Conservation (phyloP, 495 filamentous ascomycete genomes). For the Aspergillus conjunctus region DNA sequence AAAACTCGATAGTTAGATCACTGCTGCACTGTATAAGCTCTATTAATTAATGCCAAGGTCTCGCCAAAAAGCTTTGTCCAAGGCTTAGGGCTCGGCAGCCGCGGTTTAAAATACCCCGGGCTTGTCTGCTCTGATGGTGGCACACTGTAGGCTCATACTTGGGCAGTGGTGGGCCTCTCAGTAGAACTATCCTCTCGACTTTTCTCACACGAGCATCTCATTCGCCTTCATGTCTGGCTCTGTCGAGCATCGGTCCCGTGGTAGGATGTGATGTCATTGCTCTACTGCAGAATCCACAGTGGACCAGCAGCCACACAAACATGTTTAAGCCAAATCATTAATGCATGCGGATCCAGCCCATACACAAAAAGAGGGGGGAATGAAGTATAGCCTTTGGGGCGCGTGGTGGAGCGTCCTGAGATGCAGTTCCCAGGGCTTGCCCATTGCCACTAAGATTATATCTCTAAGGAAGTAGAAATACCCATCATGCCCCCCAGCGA, state of each 20-base stretch:
- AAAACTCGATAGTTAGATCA: no score
- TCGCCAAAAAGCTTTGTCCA: no score
- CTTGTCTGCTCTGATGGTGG: no score
- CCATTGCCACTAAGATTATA: background rate
- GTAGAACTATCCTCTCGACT: background rate
- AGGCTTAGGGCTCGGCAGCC: no score
- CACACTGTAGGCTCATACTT: no score
- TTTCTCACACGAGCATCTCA: background rate
- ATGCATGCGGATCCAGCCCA: constrained; percentile 1
- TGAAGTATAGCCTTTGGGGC: background rate
- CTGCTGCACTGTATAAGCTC: no score
- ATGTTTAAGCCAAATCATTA: background rate
- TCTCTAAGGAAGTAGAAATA: background rate
- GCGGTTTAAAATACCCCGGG: no score
- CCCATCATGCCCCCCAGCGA: background rate
- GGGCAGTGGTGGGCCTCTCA: background rate
- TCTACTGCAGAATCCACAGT: background rate
- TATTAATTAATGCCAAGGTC: no score
- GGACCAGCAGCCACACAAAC: background rate
- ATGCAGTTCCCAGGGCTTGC: no score
- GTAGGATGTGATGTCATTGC: background rate
- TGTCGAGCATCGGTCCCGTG: background rate
- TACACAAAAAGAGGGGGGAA: background rate
- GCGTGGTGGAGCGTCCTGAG: no score
- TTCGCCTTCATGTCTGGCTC: background rate